These are phyloP conservation scores for Farysia itapuensis DNA, from an alignment of 1,284 basidiomycete genomes.

Conservation along the genomic window DNA sequence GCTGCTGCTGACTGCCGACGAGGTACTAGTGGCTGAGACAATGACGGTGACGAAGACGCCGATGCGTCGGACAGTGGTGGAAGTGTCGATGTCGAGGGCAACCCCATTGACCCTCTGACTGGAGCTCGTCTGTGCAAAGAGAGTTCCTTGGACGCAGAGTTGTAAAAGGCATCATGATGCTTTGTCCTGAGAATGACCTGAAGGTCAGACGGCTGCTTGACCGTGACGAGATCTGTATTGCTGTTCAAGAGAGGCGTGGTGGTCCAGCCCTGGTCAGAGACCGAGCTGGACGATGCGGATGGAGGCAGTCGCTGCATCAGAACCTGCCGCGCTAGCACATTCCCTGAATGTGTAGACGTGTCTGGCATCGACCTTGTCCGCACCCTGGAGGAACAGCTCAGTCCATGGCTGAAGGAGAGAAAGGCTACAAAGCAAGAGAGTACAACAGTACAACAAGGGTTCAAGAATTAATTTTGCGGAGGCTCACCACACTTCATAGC, in stretches of 20 bases:
- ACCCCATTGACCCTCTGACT: no score
- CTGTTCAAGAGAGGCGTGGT: constrained; percentile 6
- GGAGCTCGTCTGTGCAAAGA: constrained; percentile 20
- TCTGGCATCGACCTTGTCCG: no score
- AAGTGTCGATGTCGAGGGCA: neutral
- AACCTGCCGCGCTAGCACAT: no score
- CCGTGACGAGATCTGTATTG: constrained; percentile 34
- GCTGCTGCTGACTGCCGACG: neutral
- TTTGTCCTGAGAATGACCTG: constrained; percentile 48
- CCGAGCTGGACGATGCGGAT: no score
- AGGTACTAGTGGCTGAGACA: constrained; percentile 11
- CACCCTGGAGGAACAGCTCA: no score
- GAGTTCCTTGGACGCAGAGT: constrained; percentile 31
- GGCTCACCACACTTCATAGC: no score
- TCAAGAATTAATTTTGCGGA: no score
- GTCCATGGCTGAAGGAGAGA: no score
- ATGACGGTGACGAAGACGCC: neutral
- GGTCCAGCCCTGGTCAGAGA: constrained; percentile 5
- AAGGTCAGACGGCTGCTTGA: constrained; percentile 18
- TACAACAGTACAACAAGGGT: no score
- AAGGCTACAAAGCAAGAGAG: no score
- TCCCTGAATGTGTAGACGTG: no score
- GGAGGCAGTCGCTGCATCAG: no score
- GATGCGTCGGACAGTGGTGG: neutral
- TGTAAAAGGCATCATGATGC: constrained; percentile 44